Conservation (phyloP, 2,329 filamentous ascomycete genomes). For the Canariomyces notabilis region DNA sequence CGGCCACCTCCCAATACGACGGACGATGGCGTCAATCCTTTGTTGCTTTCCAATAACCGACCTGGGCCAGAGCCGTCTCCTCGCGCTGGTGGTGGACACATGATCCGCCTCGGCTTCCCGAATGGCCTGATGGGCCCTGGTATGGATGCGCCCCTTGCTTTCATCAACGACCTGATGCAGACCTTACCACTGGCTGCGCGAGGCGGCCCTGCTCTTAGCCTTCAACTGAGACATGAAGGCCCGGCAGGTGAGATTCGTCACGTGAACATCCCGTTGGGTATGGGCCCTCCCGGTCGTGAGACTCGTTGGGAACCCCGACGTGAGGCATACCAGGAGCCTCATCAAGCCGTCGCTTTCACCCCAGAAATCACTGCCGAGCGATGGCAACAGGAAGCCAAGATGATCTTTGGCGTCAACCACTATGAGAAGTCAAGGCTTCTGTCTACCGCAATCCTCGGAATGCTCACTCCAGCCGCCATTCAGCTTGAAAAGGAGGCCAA, state of each 20-base stretch:
- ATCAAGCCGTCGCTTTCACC: slow-evolving; percentile 71
- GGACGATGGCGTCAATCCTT: slow-evolving; percentile 82
- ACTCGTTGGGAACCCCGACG: slow-evolving; percentile 45
- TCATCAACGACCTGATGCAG: slow-evolving; percentile 53
- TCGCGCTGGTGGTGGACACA: slow-evolving; percentile 43
- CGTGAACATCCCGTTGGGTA: slow-evolving; percentile 37
- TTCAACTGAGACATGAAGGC: slow-evolving; percentile 51
- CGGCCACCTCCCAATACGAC: slow-evolving; percentile 50
- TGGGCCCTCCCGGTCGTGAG: slow-evolving; percentile 34
- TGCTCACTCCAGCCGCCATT: slow-evolving; percentile 78
- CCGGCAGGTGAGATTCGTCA: slow-evolving; percentile 50
- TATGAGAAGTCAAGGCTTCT: slow-evolving; percentile 66
- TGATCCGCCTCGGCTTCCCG: slow-evolving; percentile 50
- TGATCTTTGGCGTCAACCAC: slow-evolving; percentile 69
- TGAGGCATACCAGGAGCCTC: slow-evolving; percentile 54
- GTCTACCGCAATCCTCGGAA: slow-evolving; percentile 62
- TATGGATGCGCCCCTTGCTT: slow-evolving; percentile 47
- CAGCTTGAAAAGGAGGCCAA: slow-evolving; percentile 71
- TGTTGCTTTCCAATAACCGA: slow-evolving; percentile 62
- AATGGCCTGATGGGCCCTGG: slow-evolving; percentile 40
- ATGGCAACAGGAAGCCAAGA: slow-evolving; percentile 84
- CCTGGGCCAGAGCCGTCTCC: slow-evolving; percentile 42
- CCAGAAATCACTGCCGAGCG: slow-evolving; percentile 67
- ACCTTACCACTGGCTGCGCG: slow-evolving; percentile 46
- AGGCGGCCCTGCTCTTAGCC: slow-evolving; percentile 51